Percentiles rank a stretch among this genome's conserved stretches.
These are phyloP conservation scores for Arabidopsis hybrid DNA, from an alignment of 441 rosid species.

Conservation along the genomic window DNA sequence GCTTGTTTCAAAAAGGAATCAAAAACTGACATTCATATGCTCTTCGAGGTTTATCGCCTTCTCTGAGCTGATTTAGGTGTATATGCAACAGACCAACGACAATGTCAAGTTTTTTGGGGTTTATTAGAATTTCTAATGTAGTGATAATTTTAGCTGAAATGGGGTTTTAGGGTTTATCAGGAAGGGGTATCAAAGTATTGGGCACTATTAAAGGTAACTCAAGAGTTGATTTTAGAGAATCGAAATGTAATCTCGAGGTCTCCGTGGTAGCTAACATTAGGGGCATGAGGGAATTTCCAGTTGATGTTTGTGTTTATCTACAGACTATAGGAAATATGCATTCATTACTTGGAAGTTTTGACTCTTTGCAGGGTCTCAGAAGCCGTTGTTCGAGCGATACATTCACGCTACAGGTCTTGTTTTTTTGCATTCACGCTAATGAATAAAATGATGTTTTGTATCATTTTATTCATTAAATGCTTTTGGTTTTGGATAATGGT, in stretches of 20 bases:
- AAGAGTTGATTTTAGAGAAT: not conserved
- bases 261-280: not conserved
- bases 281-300: not conserved
- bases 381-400: conserved; percentile 48
- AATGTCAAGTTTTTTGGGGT: conserved; percentile 4
- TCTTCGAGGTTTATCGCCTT: not conserved
- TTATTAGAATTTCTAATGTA: not conserved
- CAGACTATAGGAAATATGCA: conserved; percentile 23
- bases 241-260: not conserved
- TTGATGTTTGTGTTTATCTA: conserved; percentile 18
- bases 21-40: not conserved
- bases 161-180: not conserved
- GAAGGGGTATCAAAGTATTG: conserved; percentile 7
- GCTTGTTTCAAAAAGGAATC: not conserved
- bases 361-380: conserved; percentile 47
- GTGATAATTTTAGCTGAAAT: conserved; percentile 20
- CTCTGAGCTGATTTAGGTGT: conserved; percentile 13
- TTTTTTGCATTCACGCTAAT: not conserved
- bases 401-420: conserved; percentile 74
- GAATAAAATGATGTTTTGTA: conserved; percentile 7
- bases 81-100: not conserved
- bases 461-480: not conserved
- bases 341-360: conserved; percentile 43
- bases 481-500: conserved; percentile 3
- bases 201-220: not conserved